Evolutionary conservation across 75 land plant genomes (phyloP).

Genomic region (Azolla pinnata): DNA sequence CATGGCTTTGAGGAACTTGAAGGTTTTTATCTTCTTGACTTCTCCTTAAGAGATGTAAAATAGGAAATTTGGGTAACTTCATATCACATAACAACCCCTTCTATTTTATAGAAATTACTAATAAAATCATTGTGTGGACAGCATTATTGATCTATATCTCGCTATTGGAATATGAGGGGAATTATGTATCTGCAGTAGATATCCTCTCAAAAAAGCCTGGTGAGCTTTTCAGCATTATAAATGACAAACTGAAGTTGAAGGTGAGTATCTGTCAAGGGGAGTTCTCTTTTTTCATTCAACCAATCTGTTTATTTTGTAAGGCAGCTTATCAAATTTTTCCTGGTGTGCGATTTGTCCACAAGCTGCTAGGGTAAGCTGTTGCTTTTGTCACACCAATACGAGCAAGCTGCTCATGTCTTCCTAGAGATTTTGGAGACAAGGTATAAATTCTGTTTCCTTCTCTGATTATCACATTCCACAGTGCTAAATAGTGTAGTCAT

Average conservation of each 20-base stretch:
- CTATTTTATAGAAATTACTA: background rate
- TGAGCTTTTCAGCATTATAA: constrained; percentile 48
- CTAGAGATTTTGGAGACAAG: constrained; percentile 50
- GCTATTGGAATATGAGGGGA: constrained; percentile 59
- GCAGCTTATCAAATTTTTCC: no score
- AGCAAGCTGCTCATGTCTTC: constrained; percentile 52
- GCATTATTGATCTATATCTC: constrained; percentile 68
- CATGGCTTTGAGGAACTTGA: constrained; percentile 86
- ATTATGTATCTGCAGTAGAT: constrained; percentile 57
- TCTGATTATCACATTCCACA: no score
- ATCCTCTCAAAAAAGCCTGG: constrained; percentile 61
- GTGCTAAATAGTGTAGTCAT: no score
- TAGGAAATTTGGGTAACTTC: no score
- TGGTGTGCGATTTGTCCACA: constrained; percentile 47
- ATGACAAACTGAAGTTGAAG: constrained; percentile 67
- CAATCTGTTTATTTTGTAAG: no score
- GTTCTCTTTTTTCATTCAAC: no score
- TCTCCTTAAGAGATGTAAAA: no score
- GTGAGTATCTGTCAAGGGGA: constrained; percentile 20
- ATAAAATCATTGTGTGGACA: constrained; percentile 18
- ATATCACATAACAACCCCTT: no score
- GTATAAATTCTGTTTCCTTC: constrained; percentile 37
- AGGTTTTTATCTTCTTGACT: no score
- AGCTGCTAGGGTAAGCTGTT: constrained; percentile 96
- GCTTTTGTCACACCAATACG: constrained; percentile 54